Evolutionary conservation across 2,329 filamentous ascomycete genomes (phyloP), one percentile per base, ranked within the genome.

Genomic region (Mycogone perniciosa): DNA sequence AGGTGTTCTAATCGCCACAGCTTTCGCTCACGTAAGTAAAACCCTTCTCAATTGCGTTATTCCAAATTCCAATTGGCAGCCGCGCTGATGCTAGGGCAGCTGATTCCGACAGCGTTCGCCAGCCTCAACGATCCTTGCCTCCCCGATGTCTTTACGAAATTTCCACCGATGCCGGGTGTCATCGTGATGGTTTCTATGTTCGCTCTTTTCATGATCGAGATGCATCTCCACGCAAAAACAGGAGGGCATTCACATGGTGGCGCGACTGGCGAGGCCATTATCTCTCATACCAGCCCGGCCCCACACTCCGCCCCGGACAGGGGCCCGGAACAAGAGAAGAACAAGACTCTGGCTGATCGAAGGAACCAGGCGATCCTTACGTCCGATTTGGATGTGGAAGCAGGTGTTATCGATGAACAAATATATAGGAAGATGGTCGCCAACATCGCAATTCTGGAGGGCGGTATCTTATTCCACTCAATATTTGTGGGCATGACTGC

Each of bases 401-500:
- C 33, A 11, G 33, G 33, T 35, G 33, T 35, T 35, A 65, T 70
- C 38, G 75, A 77, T 44, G 68, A 70, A 38, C 52, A 64, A 7
- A 67, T 75, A 6, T 76, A 79, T 65, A 77, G 80, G 61, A 85
- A 81, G 59, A 79, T 84, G 64, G 77, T 86, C 3, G 74, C 88
- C 59, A 86, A 90, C 67, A 88, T 88, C 57, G 79, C 86, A 4
- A 76, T 90, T 3, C 76, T 90, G 5, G 86, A 90, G 66, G 84
- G 86, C 51, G 86, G 86, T 54, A 90, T 90, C 56, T 73, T 90
- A 8, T 90, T 90, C 64, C 86, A 90, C 68, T 87, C 82, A 54
- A 78, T 90, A 53, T 88, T 88, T 64, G 85, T 88, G 51, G 84
- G 84, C 52, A 85, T 88, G 75, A 86, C 85, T 0, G 69, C 88